Evolutionary conservation across 768 basidiomycete species (phyloP), one percentile per base, ranked within the genome.

Genomic region (Collybia sp.): DNA sequence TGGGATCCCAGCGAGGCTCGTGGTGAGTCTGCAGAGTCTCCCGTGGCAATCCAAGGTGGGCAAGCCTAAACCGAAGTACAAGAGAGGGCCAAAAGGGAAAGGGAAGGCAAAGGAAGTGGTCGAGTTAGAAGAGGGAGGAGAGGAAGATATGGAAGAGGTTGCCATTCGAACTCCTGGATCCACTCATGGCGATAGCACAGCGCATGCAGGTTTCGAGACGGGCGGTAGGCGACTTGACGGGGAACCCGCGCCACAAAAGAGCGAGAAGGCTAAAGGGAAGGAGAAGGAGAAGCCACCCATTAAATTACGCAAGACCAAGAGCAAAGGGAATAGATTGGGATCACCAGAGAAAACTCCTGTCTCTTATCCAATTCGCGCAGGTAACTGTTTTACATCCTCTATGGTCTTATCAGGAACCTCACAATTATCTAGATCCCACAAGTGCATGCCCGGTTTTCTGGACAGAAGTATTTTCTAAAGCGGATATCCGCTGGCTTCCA

Each of bases 401-500:
- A 8, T 25, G 25, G 8, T 25, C n/a, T 25, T 25, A 25, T 25
- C 25, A 8, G 4, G 25, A 25, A 25, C 8, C 25, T 25, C 3
- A 25, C 25, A 25, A 25, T 4, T 25, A 25, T 25, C 25, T 25
- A 40, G 78, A 88, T 63, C 85, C 84, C 42, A 69, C 66, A 32
- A 72, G 52, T 43, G 82, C 82, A 9, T 84, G 92, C 2, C 94
- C 95, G 1, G 85, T 93, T 3, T 91, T 93, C 63, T 99, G 96
- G 96, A 90, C 88, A 0, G 96, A 99, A 64, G 90, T 96, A 0
- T 99, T 93, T 67, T 94, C 92, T 6, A 83, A 90, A 16, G 82
- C 93, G 6, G 93, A 96, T 67, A 80, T 76, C 12, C 81, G 85
- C 31, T 99, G 96, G 96, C 68, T 98, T 12, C 85, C 93, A 0